phyloP scores from a whole-genome alignment of 148 eudicot species.

The Vaccinium myrtillus region DNA sequence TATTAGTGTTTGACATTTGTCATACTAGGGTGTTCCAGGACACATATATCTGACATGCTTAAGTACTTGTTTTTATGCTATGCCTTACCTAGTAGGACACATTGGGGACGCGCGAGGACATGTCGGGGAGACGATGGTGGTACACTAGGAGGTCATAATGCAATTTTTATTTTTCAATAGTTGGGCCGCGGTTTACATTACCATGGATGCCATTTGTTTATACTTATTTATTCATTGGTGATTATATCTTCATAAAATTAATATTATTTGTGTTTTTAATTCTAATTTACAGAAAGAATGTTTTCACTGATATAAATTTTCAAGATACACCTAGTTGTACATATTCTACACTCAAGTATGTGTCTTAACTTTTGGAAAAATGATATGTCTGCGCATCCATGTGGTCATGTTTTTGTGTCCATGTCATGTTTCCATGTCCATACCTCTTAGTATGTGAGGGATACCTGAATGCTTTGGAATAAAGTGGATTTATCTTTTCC shows the following conservation, averaged over 20 bases:
- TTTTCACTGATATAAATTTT: too few species aligned
- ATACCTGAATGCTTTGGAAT: background rate
- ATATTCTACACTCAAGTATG: background rate
- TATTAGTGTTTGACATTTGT: background rate
- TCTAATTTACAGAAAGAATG: background rate
- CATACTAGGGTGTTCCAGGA: background rate
- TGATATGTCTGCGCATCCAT: background rate
- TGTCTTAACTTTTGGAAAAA: background rate
- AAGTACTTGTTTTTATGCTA: background rate
- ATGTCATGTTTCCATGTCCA: background rate
- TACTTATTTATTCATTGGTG: background rate
- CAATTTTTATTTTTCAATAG: background rate
- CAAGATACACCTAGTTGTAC: background rate
- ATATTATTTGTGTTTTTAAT: background rate
- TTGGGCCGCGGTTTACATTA: background rate
- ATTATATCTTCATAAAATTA: background rate
- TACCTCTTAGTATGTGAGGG: background rate
- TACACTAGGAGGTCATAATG: background rate
- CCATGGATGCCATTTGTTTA: background rate
- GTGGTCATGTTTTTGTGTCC: background rate
- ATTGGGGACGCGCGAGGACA: background rate
- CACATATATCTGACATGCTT: background rate
- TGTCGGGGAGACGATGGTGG: background rate
- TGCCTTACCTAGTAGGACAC: background rate
- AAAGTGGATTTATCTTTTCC: constrained; percentile 7